Base-by-base conservation (phyloP, 208 protist species). In the Trichomonas vaginalis region DNA sequence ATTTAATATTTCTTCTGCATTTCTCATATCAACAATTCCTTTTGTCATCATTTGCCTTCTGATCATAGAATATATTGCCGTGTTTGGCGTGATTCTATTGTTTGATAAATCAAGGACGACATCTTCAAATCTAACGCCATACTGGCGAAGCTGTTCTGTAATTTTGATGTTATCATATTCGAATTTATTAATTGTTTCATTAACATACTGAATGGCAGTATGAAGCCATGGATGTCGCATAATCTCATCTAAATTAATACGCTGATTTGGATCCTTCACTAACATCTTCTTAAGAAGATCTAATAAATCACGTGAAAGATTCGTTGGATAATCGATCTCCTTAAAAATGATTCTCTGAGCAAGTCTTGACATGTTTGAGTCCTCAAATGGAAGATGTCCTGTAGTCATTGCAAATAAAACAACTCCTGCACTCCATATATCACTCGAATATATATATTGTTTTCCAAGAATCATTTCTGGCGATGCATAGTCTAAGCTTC, bases 351-450 rank as follows among this genome's bases (percentile, higher is more conserved):
- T 88, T 47, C 47, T 88, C 14, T 88, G 35, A 47, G 37, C 17
- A 45, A 47, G 82, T 42, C 17, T 88, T 3, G 82, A 40, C 4
- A 88, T 47, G 32, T 47, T 88, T 0, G 9, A 0, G 47, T 88
- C 82, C 8, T 88, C 35, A 42, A 47, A 88, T 47, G 82, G 82
- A 10, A 88, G 17, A 47, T 47, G 47, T 48, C 40, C 35, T 27
- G 82, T 40, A n/a, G 32, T 23, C 35, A 88, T 88, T 17, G 82
- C 82, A 48, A 48, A 88, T 32, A 88, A 23, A 32, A 88, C 23
- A 42, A 88, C 32, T n/a, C 82, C 82, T 35, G 82, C 82, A 88
- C 82, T 88, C 82, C 82, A 88, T 47, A 88, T 88, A 48, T 88
- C 82, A 48, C 40, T 21, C 2, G 23, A 0, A 47, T 46, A 27